Evolutionary conservation across 495 filamentous ascomycete genomes (phyloP), one percentile per base, ranked within the genome.

Genomic region (Terfezia claveryi): DNA sequence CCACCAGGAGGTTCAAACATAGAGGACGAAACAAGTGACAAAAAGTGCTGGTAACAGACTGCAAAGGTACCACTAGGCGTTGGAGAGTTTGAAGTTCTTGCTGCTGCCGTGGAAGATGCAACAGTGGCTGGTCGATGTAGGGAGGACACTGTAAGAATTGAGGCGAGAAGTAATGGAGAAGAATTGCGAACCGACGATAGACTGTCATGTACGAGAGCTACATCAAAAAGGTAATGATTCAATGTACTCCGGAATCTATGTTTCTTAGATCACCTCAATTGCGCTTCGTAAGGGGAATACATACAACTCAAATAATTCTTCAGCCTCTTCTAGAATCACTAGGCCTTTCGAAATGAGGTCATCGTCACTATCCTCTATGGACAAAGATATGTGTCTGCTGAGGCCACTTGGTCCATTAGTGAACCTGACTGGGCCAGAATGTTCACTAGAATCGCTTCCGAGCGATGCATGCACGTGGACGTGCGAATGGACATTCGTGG

Each of bases 191-290:
- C 70, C 9, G 67, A 63, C 50, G 59, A 56, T 16, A 69, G 41
- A 50, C 60, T 59, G 51, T 58, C 56, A 58, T 70, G 67, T 12
- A 74, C 70, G 11, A 79, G 64, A 32, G 74, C 74, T 53, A 79
- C 75, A 11, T 73, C 73, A 72, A 74, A 79, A 44, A 79, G 69
- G 41, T 76, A 70, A 51, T 68, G 64, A 59, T 68, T 70, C 54
- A 69, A 56, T 36, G 61, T 60, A 44, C 57, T 54, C 44, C 58
- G 56, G 59, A 67, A 68, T 58, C 62, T 66, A 57, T 54, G 53
- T 52, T 59, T 59, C 55, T 46, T 20, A 46, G 41, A 20, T 46
- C 17, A 41, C 36, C n/a, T 41, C 36, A 54, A 54, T 38, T 23
- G 53, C 23, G 23, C 37, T 50, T 41, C 5, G 17, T 14, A 41